A percentile compares a stretch with the other conserved stretches of the same genome.
Conservation (phyloP, 1,284 basidiomycete species). For the Ustilago loliicola region DNA sequence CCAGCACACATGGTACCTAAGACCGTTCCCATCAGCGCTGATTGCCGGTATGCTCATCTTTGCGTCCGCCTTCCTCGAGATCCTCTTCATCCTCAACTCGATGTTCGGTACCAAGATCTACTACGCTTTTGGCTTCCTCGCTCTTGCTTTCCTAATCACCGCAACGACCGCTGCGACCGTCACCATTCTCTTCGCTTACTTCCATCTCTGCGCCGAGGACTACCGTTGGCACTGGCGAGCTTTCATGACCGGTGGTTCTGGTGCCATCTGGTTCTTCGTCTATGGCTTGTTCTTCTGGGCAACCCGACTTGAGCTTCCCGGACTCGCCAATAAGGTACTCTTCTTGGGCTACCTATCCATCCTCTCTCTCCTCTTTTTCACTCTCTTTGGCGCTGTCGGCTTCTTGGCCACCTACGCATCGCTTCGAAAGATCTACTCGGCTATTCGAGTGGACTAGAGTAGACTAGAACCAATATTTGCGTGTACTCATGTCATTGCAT, state of each 20-base stretch:
- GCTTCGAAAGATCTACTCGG: conserved; percentile 58
- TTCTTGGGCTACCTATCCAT: conserved; percentile 93
- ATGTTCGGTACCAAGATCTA: conserved; percentile 89
- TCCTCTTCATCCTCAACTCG: conserved; percentile 92
- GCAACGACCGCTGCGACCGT: conserved; percentile 73
- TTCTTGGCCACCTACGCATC: conserved; percentile 60
- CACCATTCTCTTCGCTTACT: conserved; percentile 74
- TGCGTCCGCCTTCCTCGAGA: conserved; percentile 94
- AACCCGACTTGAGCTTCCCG: conserved; percentile 84
- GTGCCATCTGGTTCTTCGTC: conserved; percentile 89
- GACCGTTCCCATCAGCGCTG: conserved; percentile 78
- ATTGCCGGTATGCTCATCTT: conserved; percentile 93
- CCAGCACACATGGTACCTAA: conserved; percentile 70
- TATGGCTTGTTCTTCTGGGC: conserved; percentile 89
- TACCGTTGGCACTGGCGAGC: conserved; percentile 98
- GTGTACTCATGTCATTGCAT: background rate
- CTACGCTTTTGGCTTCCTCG: conserved; percentile 80
- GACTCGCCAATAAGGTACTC: conserved; percentile 84
- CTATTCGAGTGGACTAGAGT: conserved; percentile 66
- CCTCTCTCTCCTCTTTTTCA: conserved; percentile 85
- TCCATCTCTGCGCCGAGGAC: conserved; percentile 93
- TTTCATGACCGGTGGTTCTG: conserved; percentile 93
- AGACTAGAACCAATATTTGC: conserved; percentile 35
- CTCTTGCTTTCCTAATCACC: conserved; percentile 87
- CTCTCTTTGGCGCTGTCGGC: conserved; percentile 79